These are phyloP conservation scores for Solanum bulbocastanum DNA, from an alignment of 257 asterid species.

Conservation along the genomic window DNA sequence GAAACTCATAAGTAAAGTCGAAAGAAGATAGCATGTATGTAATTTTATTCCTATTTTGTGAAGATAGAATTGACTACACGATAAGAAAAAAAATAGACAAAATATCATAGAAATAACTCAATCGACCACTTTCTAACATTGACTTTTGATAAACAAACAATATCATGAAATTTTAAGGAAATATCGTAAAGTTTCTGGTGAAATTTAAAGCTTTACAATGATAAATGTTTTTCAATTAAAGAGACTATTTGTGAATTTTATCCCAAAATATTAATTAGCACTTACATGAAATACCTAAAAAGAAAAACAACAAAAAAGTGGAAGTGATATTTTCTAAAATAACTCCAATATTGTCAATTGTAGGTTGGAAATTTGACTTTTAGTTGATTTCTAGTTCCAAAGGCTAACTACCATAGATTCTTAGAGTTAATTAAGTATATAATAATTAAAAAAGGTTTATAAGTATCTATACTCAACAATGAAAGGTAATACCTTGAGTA, in stretches of 20 bases:
- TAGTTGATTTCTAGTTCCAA: neutral
- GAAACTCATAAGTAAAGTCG: neutral
- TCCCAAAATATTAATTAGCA: neutral
- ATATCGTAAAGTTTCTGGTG: no score
- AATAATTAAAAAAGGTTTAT: neutral
- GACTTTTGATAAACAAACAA: neutral
- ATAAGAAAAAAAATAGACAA: no score
- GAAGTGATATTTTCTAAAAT: neutral
- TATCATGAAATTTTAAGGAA: no score
- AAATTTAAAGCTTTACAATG: no score
- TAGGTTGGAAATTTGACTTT: neutral
- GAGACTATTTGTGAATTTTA: no score
- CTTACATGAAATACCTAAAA: neutral
- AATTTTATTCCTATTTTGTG: neutral
- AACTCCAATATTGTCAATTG: neutral
- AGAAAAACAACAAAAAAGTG: neutral
- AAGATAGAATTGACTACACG: no score
- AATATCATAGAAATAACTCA: no score
- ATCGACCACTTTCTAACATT: neutral
- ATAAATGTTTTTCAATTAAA: no score
- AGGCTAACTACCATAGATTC: neutral
- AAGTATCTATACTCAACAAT: neutral
- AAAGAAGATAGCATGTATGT: accelerated
- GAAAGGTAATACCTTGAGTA: neutral
- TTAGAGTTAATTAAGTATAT: neutral